These are phyloP conservation scores for Fusarium verrucosum DNA, from an alignment of 2,329 filamentous ascomycete species.

Conservation along the genomic window DNA sequence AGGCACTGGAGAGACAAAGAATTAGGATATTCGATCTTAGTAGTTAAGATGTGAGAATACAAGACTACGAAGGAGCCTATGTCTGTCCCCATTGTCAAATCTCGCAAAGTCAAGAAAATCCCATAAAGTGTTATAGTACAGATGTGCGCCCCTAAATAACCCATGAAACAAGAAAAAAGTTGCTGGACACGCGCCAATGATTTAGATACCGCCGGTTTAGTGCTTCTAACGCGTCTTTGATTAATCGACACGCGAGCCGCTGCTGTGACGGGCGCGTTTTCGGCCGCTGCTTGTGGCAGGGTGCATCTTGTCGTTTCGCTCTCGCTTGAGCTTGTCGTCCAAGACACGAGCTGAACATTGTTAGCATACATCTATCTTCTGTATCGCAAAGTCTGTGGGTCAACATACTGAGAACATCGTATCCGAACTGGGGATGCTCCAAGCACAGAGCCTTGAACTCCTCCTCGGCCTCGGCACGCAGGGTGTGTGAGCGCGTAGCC, in stretches of 20 bases:
- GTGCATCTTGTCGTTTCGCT: constrained; percentile 68
- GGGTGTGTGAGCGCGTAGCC: constrained; percentile 64
- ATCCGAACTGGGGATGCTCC: constrained; percentile 90
- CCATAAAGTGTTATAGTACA: constrained; percentile 1
- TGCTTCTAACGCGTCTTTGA: neutral
- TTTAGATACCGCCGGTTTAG: neutral
- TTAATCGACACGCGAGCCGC: constrained; percentile 42
- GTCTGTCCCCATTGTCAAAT: neutral
- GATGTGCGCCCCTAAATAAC: neutral
- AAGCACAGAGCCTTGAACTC: constrained; percentile 88
- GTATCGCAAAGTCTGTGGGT: fast-evolving
- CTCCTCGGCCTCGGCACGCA: constrained; percentile 84
- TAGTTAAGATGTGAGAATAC: neutral
- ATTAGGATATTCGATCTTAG: neutral
- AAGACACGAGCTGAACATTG: constrained; percentile 64
- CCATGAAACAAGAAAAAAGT: constrained; percentile 14
- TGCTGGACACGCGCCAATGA: neutral
- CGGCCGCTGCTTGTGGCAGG: constrained; percentile 60
- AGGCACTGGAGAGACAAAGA: neutral
- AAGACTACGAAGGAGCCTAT: neutral
- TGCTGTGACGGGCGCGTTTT: constrained; percentile 67
- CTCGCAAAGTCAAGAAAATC: neutral
- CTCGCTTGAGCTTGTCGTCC: constrained; percentile 73
- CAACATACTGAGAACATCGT: constrained; percentile 84
- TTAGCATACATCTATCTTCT: constrained; percentile 5